Base-by-base conservation (phyloP, 1,139 yeast genomes). In the Diutina pseudorugosa region DNA sequence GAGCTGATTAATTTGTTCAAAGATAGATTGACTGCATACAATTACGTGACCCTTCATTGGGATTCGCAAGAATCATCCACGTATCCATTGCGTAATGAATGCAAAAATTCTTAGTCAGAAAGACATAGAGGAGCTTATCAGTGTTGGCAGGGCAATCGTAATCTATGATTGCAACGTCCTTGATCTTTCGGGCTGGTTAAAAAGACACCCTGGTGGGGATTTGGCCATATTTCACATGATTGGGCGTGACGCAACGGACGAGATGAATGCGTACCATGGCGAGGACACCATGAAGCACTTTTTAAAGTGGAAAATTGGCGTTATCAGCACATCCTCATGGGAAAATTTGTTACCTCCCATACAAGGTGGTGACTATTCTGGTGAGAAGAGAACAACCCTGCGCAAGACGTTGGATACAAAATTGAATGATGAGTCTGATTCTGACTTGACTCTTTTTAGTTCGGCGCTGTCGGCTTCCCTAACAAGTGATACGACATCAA, bases 161-260 rank as follows among this genome's bases (percentile, higher is more conserved):
- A 83, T 89, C 2, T 85, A 79, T 62, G 70, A 82, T 47, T 69
- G 74, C 52, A 56, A 68, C 33, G 95, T 85, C 8, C 70, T 90
- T 50, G 78, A 82, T 58, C 70, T 89, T 54, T 82, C 89, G 53
- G 58, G 67, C 11, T 89, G 96, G 96, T 66, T 89, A 41, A 70
- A 73, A 25, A 72, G 62, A 51, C 96, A 89, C 65, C 96, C 96
- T 0, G 96, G 97, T 18, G 96, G 97, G 9, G 93, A 85, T 57
- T 84, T 81, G 61, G 91, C 95, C 0, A 83, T 89, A 14, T 73
- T 72, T 58, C 96, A 89, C 65, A 76, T 89, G 84, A 78, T 89
- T 6, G 97, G 96, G 3, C 71, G 93, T 55, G 96, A 89, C 66
- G 95, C 96, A 9, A 83, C 94, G 0, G 95, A 88, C 63, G 96